Evolutionary conservation across 73 alveolate genomes (phyloP).

Genomic region (Symbiodinium pilosum): DNA sequence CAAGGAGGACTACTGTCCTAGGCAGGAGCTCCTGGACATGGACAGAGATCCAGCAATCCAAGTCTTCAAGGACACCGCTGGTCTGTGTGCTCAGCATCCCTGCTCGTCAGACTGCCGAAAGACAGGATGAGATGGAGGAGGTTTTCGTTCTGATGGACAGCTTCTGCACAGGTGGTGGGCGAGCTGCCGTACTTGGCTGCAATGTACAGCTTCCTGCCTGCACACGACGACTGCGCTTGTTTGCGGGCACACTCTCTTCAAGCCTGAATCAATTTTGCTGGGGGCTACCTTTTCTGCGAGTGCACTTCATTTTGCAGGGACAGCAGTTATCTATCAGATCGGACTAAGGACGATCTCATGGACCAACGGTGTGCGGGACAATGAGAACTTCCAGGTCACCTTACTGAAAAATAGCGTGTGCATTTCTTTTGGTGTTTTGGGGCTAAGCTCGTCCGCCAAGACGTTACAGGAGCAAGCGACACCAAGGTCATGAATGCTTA

Average conservation of each 20-base stretch:
- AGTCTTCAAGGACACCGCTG: conserved; percentile 50
- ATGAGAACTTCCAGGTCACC: conserved; percentile 82
- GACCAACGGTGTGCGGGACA: conserved; percentile 80
- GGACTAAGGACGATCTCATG: conserved; percentile 63
- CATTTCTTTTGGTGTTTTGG: background rate
- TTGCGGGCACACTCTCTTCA: too few species aligned
- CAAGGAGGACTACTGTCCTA: conserved; percentile 28
- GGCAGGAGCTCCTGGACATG: conserved; percentile 34
- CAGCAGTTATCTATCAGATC: background rate
- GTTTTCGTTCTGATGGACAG: conserved; percentile 71
- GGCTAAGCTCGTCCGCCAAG: background rate
- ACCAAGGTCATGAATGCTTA: conserved; percentile 16
- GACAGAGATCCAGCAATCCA: conserved; percentile 88
- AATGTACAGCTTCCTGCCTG: conserved; percentile 6
- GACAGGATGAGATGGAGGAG: conserved; percentile 90
- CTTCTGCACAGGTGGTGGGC: conserved; percentile 41
- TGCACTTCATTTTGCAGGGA: too few species aligned
- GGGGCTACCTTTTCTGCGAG: too few species aligned
- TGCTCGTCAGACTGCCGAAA: background rate
- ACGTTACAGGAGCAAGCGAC: background rate
- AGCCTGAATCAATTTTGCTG: too few species aligned
- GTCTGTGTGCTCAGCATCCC: too few species aligned
- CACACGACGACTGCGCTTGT: too few species aligned
- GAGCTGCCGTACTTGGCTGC: conserved; percentile 55
- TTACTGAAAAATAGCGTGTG: too few species aligned